These are phyloP conservation scores for Teratosphaeria zuluensis DNA, from an alignment of 2,329 filamentous ascomycete genomes.

Conservation along the genomic window DNA sequence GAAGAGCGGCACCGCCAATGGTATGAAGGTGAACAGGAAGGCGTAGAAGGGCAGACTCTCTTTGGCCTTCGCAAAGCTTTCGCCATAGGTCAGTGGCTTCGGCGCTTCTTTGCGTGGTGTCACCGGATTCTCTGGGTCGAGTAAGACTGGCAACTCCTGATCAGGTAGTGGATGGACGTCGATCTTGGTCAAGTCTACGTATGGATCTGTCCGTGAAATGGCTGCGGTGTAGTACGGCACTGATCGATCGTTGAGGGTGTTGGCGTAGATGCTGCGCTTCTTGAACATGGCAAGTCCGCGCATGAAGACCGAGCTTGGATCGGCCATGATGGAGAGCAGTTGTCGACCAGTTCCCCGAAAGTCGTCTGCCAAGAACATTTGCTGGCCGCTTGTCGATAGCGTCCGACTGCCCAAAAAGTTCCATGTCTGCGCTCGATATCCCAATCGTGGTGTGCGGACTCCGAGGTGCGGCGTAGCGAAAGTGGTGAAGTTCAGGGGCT, in stretches of 20 bases:
- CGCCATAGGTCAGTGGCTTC: conserved; percentile 15
- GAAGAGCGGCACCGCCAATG: conserved; percentile 61
- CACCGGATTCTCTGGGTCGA: conserved; percentile 58
- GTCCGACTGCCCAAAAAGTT: conserved; percentile 78
- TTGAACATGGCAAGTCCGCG: conserved; percentile 66
- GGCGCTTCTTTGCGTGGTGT: conserved; percentile 28
- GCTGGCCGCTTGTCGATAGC: conserved; percentile 71
- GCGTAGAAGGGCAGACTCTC: conserved; percentile 54
- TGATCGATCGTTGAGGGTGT: conserved; percentile 76
- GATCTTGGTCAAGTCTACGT: conserved; percentile 54
- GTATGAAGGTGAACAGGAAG: conserved; percentile 60
- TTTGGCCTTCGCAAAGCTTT: conserved; percentile 38
- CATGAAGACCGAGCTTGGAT: conserved; percentile 78
- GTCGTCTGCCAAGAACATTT: conserved; percentile 77
- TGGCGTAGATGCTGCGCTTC: conserved; percentile 69
- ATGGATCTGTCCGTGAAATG: conserved; percentile 71
- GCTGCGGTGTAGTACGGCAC: conserved; percentile 75
- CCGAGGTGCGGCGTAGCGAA: conserved; percentile 72
- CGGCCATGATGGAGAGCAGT: conserved; percentile 70
- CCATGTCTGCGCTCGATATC: conserved; percentile 39
- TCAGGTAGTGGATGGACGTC: conserved; percentile 65
- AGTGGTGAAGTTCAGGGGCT: conserved; percentile 87
- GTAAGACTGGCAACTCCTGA: conserved; percentile 56
- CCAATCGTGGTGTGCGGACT: conserved; percentile 35
- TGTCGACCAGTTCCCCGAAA: conserved; percentile 78